A percentile compares a stretch with the other conserved stretches of the same genome.
These are phyloP conservation scores for Boletus subcaerulescens DNA, from an alignment of 768 basidiomycete genomes.

Conservation along the genomic window DNA sequence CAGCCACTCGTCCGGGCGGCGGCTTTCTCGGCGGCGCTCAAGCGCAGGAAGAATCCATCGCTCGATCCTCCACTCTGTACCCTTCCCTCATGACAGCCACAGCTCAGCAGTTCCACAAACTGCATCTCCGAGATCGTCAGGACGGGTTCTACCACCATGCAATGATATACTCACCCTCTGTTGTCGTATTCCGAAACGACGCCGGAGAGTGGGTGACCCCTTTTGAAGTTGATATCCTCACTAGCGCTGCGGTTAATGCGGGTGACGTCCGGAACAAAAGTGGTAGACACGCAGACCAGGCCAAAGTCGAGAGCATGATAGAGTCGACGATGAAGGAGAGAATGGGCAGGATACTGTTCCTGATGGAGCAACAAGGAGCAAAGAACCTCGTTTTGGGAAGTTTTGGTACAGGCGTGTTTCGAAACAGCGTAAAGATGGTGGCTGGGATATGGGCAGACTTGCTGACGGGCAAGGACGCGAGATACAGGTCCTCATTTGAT, in stretches of 20 bases:
- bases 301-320: slow-evolving; percentile 39
- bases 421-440: slow-evolving; percentile 56
- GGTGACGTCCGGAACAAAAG: slow-evolving; percentile 40
- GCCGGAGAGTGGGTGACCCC: slow-evolving; percentile 54
- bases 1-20: slow-evolving; percentile 71
- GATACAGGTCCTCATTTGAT: slow-evolving; percentile 59
- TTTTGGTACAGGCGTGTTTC: slow-evolving; percentile 78
- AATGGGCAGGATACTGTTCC: slow-evolving; percentile 62
- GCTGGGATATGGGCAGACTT: slow-evolving; percentile 66
- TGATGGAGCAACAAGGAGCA: slow-evolving; percentile 62
- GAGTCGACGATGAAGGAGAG: slow-evolving; percentile 61
- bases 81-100: slow-evolving; percentile 53
- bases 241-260: slow-evolving; percentile 76
- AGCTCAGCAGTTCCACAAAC: slow-evolving; percentile 58
- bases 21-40: slow-evolving; percentile 71
- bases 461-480: slow-evolving; percentile 43
- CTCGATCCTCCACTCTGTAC: slow-evolving; percentile 71
- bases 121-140: slow-evolving; percentile 48
- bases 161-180: slow-evolving; percentile 69
- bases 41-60: slow-evolving; percentile 81
- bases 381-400: slow-evolving; percentile 65
- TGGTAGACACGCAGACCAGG: neutral
- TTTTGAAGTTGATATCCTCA: slow-evolving; percentile 61
- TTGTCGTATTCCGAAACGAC: slow-evolving; percentile 64
- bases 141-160: slow-evolving; percentile 72